Conservation (phyloP, 1,284 basidiomycete species). For the Fomitopsis betulina region DNA sequence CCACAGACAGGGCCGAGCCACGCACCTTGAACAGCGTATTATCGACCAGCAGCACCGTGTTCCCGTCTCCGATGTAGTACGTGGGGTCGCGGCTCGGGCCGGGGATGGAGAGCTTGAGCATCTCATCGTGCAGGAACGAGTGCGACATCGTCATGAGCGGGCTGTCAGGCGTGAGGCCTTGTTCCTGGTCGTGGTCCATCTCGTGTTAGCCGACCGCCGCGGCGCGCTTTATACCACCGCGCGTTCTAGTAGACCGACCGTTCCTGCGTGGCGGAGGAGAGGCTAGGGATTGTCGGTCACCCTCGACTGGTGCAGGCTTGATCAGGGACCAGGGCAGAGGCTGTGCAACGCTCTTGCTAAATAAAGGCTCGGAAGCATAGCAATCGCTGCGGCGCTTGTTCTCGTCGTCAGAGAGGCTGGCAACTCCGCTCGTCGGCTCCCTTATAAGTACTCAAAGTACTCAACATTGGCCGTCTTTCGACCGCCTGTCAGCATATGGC, state of each 20-base stretch:
- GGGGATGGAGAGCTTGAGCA: slow-evolving; percentile 30
- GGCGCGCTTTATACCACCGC: neutral
- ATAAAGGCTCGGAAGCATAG: neutral
- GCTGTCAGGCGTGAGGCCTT: slow-evolving; percentile 24
- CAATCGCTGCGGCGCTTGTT: neutral
- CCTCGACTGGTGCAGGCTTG: neutral
- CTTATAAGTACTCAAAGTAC: no score
- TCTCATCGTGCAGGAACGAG: slow-evolving; percentile 29
- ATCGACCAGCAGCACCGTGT: slow-evolving; percentile 52
- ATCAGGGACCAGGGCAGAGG: neutral
- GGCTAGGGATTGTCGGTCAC: no score
- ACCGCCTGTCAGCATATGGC: no score
- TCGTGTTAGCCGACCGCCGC: slow-evolving; percentile 1
- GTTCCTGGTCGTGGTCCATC: slow-evolving; percentile 24
- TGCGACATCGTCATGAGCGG: slow-evolving; percentile 31
- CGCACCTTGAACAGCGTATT: slow-evolving; percentile 63
- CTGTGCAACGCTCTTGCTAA: neutral
- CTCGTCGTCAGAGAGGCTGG: neutral
- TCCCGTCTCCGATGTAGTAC: slow-evolving; percentile 54
- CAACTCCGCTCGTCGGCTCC: neutral
- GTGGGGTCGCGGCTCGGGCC: slow-evolving; percentile 31
- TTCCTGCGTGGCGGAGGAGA: no score
- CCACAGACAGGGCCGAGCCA: slow-evolving; percentile 1
- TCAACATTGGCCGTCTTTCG: no score
- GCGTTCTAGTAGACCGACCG: neutral